Conservation (phyloP, 2,329 filamentous ascomycete species). For the Huntiella bhutanensis region DNA sequence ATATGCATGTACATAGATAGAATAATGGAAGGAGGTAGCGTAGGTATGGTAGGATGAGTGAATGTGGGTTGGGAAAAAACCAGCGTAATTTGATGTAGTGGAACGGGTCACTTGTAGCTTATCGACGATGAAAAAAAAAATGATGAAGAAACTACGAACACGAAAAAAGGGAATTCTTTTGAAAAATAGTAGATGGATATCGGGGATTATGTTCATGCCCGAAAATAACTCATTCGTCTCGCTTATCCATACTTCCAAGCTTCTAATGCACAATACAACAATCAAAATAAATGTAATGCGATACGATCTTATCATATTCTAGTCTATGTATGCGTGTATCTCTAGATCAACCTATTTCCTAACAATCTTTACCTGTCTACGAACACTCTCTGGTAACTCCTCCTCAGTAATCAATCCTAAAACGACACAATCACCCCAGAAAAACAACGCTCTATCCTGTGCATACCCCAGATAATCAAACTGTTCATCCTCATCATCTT, state of each 20-base stretch:
- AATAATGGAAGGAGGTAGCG: too few species aligned
- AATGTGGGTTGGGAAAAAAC: too few species aligned
- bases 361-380: constrained; percentile 47
- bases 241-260: neutral
- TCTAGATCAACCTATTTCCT: constrained; percentile 30
- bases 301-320: neutral
- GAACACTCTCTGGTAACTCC: constrained; percentile 55
- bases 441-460: constrained; percentile 77
- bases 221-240: neutral
- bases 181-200: neutral
- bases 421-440: constrained; percentile 76
- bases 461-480: constrained; percentile 91
- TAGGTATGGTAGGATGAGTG: too few species aligned
- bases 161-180: neutral
- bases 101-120: too few species aligned
- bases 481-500: constrained; percentile 36
- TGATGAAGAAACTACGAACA: neutral
- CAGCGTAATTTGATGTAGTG: too few species aligned
- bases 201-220: neutral
- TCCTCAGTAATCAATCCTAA: constrained; percentile 57
- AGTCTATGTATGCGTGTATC: neutral
- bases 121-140: neutral
- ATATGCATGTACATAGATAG: too few species aligned
- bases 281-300: neutral
- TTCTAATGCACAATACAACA: neutral